These are phyloP conservation scores for Rugosomyces carneus DNA, from an alignment of 1,284 basidiomycete species.

Conservation along the genomic window DNA sequence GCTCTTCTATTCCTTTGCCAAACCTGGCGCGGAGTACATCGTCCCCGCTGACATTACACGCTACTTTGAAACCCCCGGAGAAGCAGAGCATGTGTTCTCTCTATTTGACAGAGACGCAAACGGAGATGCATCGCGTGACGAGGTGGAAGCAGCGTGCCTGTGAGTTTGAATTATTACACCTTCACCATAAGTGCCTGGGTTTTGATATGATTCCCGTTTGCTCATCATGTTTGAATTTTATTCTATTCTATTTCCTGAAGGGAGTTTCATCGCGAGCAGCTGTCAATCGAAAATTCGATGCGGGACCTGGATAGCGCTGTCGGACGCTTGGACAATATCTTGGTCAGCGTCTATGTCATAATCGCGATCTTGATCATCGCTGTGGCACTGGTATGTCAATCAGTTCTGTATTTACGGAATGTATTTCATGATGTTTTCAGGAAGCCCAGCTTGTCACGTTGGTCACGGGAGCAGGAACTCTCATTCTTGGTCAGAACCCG, in stretches of 20 bases:
- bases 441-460: conserved; percentile 69
- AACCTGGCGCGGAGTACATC: conserved; percentile 54
- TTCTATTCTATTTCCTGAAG: conserved; percentile 23
- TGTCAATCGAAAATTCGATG: conserved; percentile 85
- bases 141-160: conserved; percentile 62
- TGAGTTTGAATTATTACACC: conserved; percentile 22
- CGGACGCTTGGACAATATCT: conserved; percentile 70
- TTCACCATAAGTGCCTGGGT: conserved; percentile 6
- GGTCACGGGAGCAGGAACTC: conserved; percentile 76
- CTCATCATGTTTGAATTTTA: conserved; percentile 1
- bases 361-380: conserved; percentile 72
- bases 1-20: conserved; percentile 83
- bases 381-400: conserved; percentile 51
- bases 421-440: conserved; percentile 24
- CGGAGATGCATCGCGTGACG: conserved; percentile 51
- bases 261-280: conserved; percentile 80
- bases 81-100: conserved; percentile 60
- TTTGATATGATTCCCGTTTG: background rate
- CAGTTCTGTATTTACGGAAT: background rate
- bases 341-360: conserved; percentile 62
- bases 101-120: conserved; percentile 85
- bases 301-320: conserved; percentile 88
- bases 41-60: conserved; percentile 67
- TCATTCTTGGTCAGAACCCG: conserved; percentile 59
- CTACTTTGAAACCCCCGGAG: conserved; percentile 67